Conservation (phyloP, 371 early-diverging fungal genomes). For the Phascolomyces articulosus region DNA sequence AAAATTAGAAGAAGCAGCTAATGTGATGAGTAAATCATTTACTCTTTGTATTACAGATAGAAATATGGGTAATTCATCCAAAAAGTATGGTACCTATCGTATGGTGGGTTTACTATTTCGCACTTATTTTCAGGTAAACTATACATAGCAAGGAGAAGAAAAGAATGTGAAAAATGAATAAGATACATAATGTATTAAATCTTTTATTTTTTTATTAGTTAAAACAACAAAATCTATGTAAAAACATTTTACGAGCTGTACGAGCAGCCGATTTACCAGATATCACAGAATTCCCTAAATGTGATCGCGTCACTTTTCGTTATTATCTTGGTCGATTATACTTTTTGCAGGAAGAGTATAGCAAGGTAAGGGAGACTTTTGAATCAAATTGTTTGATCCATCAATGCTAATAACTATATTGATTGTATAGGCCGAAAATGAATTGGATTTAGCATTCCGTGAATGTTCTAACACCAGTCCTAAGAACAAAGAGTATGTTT, state of each 20-base stretch:
- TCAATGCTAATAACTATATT: too few species aligned
- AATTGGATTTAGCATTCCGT: slow-evolving; percentile 70
- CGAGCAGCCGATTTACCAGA: slow-evolving; percentile 73
- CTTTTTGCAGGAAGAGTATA: slow-evolving; percentile 83
- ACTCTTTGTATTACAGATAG: slow-evolving; percentile 85
- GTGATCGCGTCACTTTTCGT: slow-evolving; percentile 82
- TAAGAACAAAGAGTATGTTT: slow-evolving; percentile 61
- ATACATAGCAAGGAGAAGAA: background rate
- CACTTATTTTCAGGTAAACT: slow-evolving; percentile 81
- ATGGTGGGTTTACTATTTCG: slow-evolving; percentile 83
- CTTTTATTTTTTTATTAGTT: slow-evolving; percentile 52
- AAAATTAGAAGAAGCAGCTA: slow-evolving; percentile 83
- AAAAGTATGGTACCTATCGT: slow-evolving; percentile 90
- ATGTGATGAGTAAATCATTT: slow-evolving; percentile 87
- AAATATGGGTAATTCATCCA: slow-evolving; percentile 45
- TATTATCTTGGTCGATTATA: slow-evolving; percentile 86
- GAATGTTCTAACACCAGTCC: slow-evolving; percentile 56
- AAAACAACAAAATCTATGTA: slow-evolving; percentile 81
- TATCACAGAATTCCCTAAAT: slow-evolving; percentile 76
- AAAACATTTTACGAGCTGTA: slow-evolving; percentile 81
- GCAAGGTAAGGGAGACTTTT: slow-evolving; percentile 52
- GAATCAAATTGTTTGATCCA: too few species aligned
- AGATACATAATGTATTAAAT: too few species aligned
- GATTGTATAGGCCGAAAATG: slow-evolving; percentile 62
- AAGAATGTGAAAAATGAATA: background rate